Percentiles rank a stretch among this genome's conserved stretches.
Evolutionary conservation across 176 grass and related monocot species (phyloP).

Genomic region (Oryza meridionalis): DNA sequence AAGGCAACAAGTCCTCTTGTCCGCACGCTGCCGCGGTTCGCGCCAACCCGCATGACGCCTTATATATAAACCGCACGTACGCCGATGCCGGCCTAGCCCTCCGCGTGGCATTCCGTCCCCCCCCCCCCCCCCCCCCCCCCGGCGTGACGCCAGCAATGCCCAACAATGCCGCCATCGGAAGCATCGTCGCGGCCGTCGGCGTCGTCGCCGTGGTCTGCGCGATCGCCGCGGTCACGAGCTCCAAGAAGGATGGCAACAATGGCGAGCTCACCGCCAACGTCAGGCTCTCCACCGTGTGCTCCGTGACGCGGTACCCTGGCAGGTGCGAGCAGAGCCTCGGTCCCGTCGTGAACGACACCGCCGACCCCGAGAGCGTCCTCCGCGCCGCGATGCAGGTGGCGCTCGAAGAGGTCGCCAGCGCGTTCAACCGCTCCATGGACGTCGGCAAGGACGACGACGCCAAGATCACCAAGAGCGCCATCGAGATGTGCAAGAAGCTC

Average conservation of each 20-base stretch:
- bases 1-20: constrained; percentile 37
- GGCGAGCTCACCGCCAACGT: constrained; percentile 35
- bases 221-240: constrained; percentile 54
- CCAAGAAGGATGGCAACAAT: constrained; percentile 10
- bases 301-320: constrained; percentile 60
- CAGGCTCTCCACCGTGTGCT: constrained; percentile 63
- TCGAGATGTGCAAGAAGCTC: constrained; percentile 71
- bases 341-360: constrained; percentile 42
- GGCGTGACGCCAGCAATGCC: constrained; percentile 44
- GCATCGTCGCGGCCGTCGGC: constrained; percentile 57
- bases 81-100: neutral
- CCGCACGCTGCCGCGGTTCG: constrained; percentile 35
- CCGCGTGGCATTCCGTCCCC: neutral
- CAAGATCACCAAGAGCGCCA: constrained; percentile 51
- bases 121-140: too few relatives aligned
- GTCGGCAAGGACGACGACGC: constrained; percentile 42
- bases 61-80: constrained; percentile 23
- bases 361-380: constrained; percentile 55
- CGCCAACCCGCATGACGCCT: neutral
- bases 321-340: constrained; percentile 69
- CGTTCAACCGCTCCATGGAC: constrained; percentile 37
- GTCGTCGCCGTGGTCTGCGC: constrained; percentile 70
- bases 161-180: constrained; percentile 56
- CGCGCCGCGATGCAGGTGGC: constrained; percentile 50
- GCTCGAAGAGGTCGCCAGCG: constrained; percentile 51